Percentiles rank a stretch among this genome's conserved stretches.
Evolutionary conservation across 805 yeast genomes (phyloP).

Genomic region (Candida caryicola): DNA sequence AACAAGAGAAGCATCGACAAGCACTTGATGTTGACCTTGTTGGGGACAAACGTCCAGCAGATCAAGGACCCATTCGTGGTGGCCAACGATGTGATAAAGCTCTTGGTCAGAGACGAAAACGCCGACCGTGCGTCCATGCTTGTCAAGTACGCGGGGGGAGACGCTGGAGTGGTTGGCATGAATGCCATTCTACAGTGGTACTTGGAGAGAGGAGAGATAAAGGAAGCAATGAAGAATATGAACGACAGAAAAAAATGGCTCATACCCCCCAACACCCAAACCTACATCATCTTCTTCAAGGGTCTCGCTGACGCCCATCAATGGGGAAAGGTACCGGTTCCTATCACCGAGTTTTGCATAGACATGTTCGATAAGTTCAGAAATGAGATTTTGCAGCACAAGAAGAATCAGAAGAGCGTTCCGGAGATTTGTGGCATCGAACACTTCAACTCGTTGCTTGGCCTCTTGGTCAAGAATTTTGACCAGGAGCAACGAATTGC

Average conservation of each 20-base stretch:
- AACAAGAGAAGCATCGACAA: conserved; percentile 35
- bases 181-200: conserved; percentile 57
- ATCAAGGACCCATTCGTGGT: conserved; percentile 57
- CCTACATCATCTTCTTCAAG: conserved; percentile 33
- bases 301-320: conserved; percentile 32
- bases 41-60: conserved; percentile 57
- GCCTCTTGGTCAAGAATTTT: conserved; percentile 34
- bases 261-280: conserved; percentile 49
- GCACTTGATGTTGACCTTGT: conserved; percentile 43
- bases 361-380: conserved; percentile 20
- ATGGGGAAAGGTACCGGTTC: conserved; percentile 30
- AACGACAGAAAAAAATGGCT: conserved; percentile 63
- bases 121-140: conserved; percentile 44
- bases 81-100: conserved; percentile 50
- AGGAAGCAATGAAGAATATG: conserved; percentile 49
- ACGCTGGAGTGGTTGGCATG: conserved; percentile 46
- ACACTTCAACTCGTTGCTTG: conserved; percentile 38
- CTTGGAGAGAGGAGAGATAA: conserved; percentile 40
- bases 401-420: no score
- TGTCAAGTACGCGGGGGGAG: conserved; percentile 27
- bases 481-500: conserved; percentile 30
- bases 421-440: conserved; percentile 20
- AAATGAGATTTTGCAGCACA: background rate
- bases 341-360: conserved; percentile 18
- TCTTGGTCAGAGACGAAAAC: conserved; percentile 47